Base-by-base conservation (phyloP, 2,329 filamentous ascomycete species). In the Cadophora sp. region DNA sequence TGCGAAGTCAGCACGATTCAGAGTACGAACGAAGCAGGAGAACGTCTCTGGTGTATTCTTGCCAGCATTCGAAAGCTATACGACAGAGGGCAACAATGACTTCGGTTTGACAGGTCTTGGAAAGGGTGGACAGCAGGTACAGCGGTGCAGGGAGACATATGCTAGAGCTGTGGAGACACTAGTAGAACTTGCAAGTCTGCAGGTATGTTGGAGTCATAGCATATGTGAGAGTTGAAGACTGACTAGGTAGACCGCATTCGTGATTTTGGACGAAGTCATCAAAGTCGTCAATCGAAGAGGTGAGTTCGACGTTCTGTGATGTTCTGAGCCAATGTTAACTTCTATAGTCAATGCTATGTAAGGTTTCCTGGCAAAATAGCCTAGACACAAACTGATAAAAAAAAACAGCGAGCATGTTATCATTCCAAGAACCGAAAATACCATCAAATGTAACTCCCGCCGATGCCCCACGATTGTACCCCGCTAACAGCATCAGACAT, bases 231-330 rank as follows among this genome's bases (percentile, higher is more conserved):
- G 40, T 40, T 31, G 8, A 16, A 59, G 48, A 63, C 64, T 74
- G 62, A 71, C 50, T 40, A 46, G 24, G 31, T 75, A 91, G 88
- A 99, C 96, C 72, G 96, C 96, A 6, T 99, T 99, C 79, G 93
- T 99, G 59, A 98, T 98, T 73, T 81, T 99, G 69, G 96, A 99
- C 79, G 96, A 99, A 81, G 96, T 99, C 67, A 99, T 99, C 83
- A 99, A 99, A 84, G 94, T 98, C 29, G 96, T 99, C 65, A 99
- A 99, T 80, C 89, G 96, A 77, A 91, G 96, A 92, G 91, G 91
- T 92, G 81, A 79, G 84, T 78, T 59, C 3, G 31, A 40, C 59
- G 12, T 24, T 50, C n/a, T 53, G 50, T 1, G 19, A 34, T 29
- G 31, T 11, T 40, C 11, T n/a, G 65, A 62, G 68, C 74, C 14